Evolutionary conservation across 345 rosid species (phyloP).

Genomic region (Crucihimalaya himalaica): DNA sequence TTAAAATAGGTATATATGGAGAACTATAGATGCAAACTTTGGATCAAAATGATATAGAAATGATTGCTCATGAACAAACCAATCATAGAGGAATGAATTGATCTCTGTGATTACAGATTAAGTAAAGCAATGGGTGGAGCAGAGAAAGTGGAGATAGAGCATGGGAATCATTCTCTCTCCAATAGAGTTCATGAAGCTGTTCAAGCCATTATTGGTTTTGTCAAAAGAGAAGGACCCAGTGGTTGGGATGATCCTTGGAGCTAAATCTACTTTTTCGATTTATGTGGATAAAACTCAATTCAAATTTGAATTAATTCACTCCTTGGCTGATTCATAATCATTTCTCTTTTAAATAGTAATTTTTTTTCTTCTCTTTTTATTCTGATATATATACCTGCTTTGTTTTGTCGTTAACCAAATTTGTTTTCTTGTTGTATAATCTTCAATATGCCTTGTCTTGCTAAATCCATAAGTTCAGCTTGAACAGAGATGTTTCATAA

Average conservation of each 20-base stretch:
- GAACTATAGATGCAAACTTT: neutral
- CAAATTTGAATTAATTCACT: slow-evolving; percentile 8
- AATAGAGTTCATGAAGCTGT: slow-evolving; percentile 82
- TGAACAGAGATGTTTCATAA: neutral
- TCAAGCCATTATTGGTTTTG: slow-evolving; percentile 66
- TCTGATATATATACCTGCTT: slow-evolving; percentile 4
- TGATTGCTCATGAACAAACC: slow-evolving; percentile 19
- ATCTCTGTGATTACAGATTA: slow-evolving; percentile 50
- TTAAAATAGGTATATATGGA: neutral
- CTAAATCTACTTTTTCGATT: slow-evolving; percentile 33
- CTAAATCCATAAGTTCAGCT: neutral
- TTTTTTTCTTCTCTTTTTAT: neutral
- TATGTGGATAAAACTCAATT: neutral
- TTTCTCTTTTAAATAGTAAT: neutral
- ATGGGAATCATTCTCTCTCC: slow-evolving; percentile 92
- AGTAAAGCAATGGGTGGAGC: slow-evolving; percentile 98
- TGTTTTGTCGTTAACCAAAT: neutral
- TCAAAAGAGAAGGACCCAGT: slow-evolving; percentile 80
- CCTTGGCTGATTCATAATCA: slow-evolving; percentile 5
- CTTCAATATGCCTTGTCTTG: neutral
- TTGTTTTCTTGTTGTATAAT: neutral
- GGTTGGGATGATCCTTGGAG: slow-evolving; percentile 99
- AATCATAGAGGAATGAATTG: neutral
- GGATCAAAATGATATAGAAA: slow-evolving; percentile 8
- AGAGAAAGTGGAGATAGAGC: slow-evolving; percentile 82